Percentiles rank a stretch among this genome's conserved stretches.
These are phyloP conservation scores for Russula ochroleuca DNA, from an alignment of 768 basidiomycete species.

Conservation along the genomic window DNA sequence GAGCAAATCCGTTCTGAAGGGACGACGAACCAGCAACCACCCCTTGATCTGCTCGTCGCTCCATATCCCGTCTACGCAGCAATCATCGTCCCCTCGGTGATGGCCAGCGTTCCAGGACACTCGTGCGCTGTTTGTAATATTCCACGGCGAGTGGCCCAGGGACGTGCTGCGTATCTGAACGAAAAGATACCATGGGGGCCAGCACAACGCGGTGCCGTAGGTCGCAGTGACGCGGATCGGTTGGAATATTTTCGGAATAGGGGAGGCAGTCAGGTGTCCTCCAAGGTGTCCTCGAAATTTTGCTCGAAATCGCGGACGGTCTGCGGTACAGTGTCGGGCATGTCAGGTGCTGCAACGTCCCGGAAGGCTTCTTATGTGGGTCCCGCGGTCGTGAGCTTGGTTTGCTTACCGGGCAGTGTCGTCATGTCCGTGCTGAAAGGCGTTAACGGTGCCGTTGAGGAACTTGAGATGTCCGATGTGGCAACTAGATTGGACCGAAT, in stretches of 20 bases:
- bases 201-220: slow-evolving; percentile 51
- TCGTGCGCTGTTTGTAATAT: too few relatives aligned
- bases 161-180: slow-evolving; percentile 38
- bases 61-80: slow-evolving; percentile 54
- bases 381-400: neutral
- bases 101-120: slow-evolving; percentile 47
- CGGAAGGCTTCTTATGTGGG: neutral
- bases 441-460: too few relatives aligned
- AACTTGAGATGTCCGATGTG: too few relatives aligned
- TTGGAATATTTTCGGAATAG: slow-evolving; percentile 39
- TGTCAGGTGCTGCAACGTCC: too few relatives aligned
- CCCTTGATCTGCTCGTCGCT: slow-evolving; percentile 49
- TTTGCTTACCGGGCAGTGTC: neutral
- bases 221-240: slow-evolving; percentile 43
- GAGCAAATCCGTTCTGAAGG: neutral
- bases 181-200: slow-evolving; percentile 49
- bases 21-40: slow-evolving; percentile 44
- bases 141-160: slow-evolving; percentile 36
- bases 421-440: too few relatives aligned
- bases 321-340: neutral
- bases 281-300: too few relatives aligned
- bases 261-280: neutral
- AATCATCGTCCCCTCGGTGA: slow-evolving; percentile 56
- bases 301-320: neutral
- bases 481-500: too few relatives aligned